phyloP scores from a whole-genome alignment of 768 basidiomycete species.

The Inosperma sp. region DNA sequence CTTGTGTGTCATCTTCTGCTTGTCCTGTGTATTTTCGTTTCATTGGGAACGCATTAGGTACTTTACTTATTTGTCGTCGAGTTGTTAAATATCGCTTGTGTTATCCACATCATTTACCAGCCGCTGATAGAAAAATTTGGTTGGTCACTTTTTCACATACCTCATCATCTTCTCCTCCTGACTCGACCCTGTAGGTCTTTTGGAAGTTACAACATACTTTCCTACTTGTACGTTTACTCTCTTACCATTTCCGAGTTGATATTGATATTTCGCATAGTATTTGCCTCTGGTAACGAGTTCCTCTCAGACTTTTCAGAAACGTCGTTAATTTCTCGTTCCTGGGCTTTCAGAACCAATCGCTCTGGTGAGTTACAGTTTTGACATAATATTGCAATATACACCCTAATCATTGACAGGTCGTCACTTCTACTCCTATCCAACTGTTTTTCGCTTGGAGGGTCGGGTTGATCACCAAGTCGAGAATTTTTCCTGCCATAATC shows the following conservation, averaged over 20 bases:
- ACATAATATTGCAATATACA: neutral
- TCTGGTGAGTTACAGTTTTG: conserved; percentile 22
- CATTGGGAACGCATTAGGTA: conserved; percentile 31
- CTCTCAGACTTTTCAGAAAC: neutral
- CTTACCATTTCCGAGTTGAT: neutral
- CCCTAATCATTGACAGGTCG: conserved; percentile 25
- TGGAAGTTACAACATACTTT: conserved; percentile 31
- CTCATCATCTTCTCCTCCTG: neutral
- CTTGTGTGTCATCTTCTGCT: conserved; percentile 28
- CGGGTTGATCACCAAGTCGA: conserved; percentile 36
- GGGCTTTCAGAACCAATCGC: conserved; percentile 28
- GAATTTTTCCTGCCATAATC: conserved; percentile 31
- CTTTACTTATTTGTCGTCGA: conserved; percentile 41
- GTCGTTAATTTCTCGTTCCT: neutral
- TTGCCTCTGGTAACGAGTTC: conserved; percentile 19
- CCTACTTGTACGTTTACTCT: conserved; percentile 26
- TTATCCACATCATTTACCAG: conserved; percentile 45
- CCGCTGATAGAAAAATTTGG: conserved; percentile 41
- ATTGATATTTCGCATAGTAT: conserved; percentile 21
- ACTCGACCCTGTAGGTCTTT: conserved; percentile 28
- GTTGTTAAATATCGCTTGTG: conserved; percentile 40
- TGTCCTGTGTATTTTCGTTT: neutral
- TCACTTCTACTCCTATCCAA: conserved; percentile 46
- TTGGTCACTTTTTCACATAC: conserved; percentile 10
- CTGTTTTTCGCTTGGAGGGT: conserved; percentile 45